A percentile compares a stretch with the other conserved stretches of the same genome.
These are phyloP conservation scores for Fusarium protoensiforme DNA, from an alignment of 2,329 filamentous ascomycete genomes.

Conservation along the genomic window DNA sequence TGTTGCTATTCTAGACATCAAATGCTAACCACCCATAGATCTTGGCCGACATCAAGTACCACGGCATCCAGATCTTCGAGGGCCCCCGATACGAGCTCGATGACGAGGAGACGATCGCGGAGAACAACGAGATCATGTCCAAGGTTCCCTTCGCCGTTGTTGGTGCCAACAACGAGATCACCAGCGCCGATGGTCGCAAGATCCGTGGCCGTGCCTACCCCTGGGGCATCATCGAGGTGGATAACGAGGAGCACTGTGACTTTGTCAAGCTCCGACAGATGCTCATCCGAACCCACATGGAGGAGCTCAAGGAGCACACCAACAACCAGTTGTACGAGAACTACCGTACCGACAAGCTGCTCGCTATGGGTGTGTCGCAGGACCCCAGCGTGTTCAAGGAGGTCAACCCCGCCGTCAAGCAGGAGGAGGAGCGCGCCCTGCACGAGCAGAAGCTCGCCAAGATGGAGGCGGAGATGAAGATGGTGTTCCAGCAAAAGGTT, in stretches of 20 bases:
- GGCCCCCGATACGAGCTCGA: slow-evolving; percentile 98
- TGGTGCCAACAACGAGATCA: slow-evolving; percentile 94
- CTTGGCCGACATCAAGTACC: slow-evolving; percentile 94
- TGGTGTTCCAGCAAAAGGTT: slow-evolving; percentile 99
- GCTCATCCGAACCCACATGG: slow-evolving; percentile 99
- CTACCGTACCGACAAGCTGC: slow-evolving; percentile 99
- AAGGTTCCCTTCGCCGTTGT: slow-evolving; percentile 99
- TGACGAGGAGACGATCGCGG: slow-evolving; percentile 98
- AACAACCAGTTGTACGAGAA: slow-evolving; percentile 99
- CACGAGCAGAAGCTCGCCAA: slow-evolving; percentile 99
- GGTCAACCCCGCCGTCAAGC: slow-evolving; percentile 99
- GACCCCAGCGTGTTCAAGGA: slow-evolving; percentile 99
- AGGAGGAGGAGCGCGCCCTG: slow-evolving; percentile 96
- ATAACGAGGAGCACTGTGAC: slow-evolving; percentile 99
- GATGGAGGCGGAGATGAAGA: slow-evolving; percentile 99
- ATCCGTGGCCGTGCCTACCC: slow-evolving; percentile 96
- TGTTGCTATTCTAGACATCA: background rate
- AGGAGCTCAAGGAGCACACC: slow-evolving; percentile 99
- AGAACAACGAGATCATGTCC: slow-evolving; percentile 99
- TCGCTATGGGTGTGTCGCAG: slow-evolving; percentile 97
- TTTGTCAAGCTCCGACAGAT: slow-evolving; percentile 99
- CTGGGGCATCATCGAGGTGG: slow-evolving; percentile 98
- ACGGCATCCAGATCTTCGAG: slow-evolving; percentile 99
- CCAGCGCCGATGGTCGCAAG: slow-evolving; percentile 90
- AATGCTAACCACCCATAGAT: slow-evolving; percentile 69